These are phyloP conservation scores for Geoglossum glabrum DNA, from an alignment of 495 filamentous ascomycete species.

Conservation along the genomic window DNA sequence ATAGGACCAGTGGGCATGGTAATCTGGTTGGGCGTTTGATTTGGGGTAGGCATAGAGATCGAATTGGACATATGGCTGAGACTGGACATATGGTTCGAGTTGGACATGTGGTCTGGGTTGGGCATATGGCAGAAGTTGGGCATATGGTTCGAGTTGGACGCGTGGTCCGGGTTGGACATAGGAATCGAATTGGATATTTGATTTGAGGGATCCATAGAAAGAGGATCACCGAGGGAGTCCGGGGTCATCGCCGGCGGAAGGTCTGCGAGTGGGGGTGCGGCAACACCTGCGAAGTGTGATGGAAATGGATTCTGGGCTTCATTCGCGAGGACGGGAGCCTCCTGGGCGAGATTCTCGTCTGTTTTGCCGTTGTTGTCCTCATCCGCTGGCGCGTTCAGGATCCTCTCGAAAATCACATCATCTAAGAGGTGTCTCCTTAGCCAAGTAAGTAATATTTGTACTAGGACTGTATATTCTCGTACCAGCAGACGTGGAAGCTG, in stretches of 20 bases:
- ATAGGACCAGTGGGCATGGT: not conserved
- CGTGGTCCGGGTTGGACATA: not conserved
- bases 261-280: not conserved
- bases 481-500: not conserved
- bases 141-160: no score
- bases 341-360: not conserved
- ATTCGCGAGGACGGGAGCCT: not conserved
- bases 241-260: not conserved
- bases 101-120: not conserved
- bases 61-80: no score
- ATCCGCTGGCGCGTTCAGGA: not conserved
- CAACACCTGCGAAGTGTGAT: not conserved
- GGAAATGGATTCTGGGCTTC: not conserved
- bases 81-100: no score
- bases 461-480: not conserved
- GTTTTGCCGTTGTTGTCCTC: not conserved
- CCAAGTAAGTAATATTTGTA: not conserved
- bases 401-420: slow-evolving; percentile 1
- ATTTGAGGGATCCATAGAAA: not conserved
- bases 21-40: not conserved
- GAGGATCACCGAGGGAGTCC: not conserved
- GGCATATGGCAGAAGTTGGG: no score
- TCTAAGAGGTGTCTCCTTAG: not conserved
- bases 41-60: not conserved
- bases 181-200: not conserved